These are phyloP conservation scores for Diddensiella transvaalensis DNA, from an alignment of 805 yeast genomes.

Conservation along the genomic window DNA sequence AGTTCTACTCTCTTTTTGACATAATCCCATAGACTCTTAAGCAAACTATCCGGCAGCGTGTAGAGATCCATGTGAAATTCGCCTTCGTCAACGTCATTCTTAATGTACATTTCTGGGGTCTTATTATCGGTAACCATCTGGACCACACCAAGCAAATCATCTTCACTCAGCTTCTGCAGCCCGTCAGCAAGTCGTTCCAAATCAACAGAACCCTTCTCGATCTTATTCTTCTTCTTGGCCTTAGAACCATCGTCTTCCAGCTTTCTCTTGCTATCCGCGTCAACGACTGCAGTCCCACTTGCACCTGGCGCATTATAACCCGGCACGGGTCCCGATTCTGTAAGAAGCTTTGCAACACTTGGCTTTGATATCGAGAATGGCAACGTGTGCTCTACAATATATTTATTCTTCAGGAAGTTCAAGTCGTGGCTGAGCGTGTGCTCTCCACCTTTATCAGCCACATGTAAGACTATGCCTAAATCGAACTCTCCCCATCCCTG, in stretches of 20 bases:
- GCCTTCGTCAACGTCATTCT: slow-evolving; percentile 93
- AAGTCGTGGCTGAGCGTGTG: slow-evolving; percentile 83
- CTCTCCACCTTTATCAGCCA: slow-evolving; percentile 86
- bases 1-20: slow-evolving; percentile 61
- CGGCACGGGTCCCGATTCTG: slow-evolving; percentile 82
- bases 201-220: slow-evolving; percentile 62
- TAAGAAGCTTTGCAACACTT: slow-evolving; percentile 62
- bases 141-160: slow-evolving; percentile 88
- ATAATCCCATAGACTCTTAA: slow-evolving; percentile 92
- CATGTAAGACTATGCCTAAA: slow-evolving; percentile 69
- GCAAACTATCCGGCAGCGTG: slow-evolving; percentile 84
- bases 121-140: slow-evolving; percentile 97
- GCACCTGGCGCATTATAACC: slow-evolving; percentile 34
- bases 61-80: slow-evolving; percentile 95
- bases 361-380: slow-evolving; percentile 75
- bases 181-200: slow-evolving; percentile 88
- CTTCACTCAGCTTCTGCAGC: slow-evolving; percentile 82
- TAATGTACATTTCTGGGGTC: slow-evolving; percentile 91
- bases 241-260: slow-evolving; percentile 29
- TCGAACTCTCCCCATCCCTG: slow-evolving; percentile 99
- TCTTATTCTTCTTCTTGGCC: slow-evolving; percentile 38
- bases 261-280: slow-evolving; percentile 38
- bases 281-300: slow-evolving; percentile 16
- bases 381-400: slow-evolving; percentile 72
- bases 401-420: slow-evolving; percentile 74